Evolutionary conservation across 148 eudicot species (phyloP).

Genomic region (Selenicereus undatus): DNA sequence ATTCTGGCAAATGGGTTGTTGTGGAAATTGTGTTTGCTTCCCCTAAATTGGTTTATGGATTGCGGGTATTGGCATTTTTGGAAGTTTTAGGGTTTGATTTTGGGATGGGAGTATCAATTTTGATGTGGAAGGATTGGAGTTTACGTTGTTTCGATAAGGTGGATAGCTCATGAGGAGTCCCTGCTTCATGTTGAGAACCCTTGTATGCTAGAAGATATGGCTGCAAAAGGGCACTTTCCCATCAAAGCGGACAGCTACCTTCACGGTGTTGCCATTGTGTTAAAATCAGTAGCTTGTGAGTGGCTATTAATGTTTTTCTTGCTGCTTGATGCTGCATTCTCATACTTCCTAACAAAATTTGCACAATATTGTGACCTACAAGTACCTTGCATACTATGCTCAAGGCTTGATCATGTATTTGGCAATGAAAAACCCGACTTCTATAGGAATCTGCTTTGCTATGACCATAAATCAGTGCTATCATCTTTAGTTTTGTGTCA

Average conservation of each 20-base stretch:
- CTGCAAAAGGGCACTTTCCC: constrained; percentile 25
- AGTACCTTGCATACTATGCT: constrained; percentile 60
- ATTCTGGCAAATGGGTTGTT: constrained; percentile 12
- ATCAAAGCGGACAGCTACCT: constrained; percentile 29
- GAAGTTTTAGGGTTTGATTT: constrained; percentile 25
- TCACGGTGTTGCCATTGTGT: constrained; percentile 30
- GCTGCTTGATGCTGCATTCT: constrained; percentile 59
- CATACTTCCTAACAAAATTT: constrained; percentile 46
- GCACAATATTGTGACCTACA: constrained; percentile 52
- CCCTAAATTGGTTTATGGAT: constrained; percentile 9
- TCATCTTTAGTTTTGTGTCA: constrained; percentile 51
- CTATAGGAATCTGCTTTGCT: constrained; percentile 44
- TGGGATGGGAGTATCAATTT: constrained; percentile 30
- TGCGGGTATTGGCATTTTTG: constrained; percentile 19
- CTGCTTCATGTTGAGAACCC: constrained; percentile 16
- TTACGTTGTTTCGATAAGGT: constrained; percentile 18
- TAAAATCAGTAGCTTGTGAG: constrained; percentile 54
- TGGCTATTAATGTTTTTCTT: constrained; percentile 72
- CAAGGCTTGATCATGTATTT: constrained; percentile 54
- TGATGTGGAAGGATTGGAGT: constrained; percentile 22
- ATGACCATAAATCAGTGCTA: constrained; percentile 47
- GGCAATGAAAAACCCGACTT: constrained; percentile 40
- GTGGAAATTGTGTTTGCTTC: background rate
- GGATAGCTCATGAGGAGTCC: constrained; percentile 20
- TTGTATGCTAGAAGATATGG: constrained; percentile 35